Evolutionary conservation across 352 stramenopile species (phyloP), one percentile per base, ranked within the genome.

Genomic region (Phytophthora quininea): DNA sequence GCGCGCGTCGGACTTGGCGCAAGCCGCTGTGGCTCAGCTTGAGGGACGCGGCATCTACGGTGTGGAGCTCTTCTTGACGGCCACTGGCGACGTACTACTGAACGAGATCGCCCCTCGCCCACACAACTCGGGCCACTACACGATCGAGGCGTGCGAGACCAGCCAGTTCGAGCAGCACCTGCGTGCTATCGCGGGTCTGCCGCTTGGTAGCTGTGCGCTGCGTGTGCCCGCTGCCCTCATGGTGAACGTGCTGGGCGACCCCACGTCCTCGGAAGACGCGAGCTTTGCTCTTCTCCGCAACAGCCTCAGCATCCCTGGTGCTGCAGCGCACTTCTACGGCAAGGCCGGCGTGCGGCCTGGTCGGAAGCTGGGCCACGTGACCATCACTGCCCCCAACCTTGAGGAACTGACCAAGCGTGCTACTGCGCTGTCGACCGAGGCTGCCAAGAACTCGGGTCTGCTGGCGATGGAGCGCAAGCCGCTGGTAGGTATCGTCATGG

Each of bases 81-180:
- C 82, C 1, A 89, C 89, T 19, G 73, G 74, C 49, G 69, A 88
- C 27, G 91, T 99, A 14, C 72, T 99, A 24, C 79, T 99, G 29
- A 99, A 99, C 68, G 97, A 99, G 75, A 96, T 99, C 40, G 97
- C 97, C 5, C 95, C 95, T 9, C 85, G 97, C 3, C 97, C 97
- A 31, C 97, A 99, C 83, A 99, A 99, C 82, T 99, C 97, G n/a
- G 97, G 97, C n/a, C 97, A 99, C 80, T 99, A 99, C 80, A 99
- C 97, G 43, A 98, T 99, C 75, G 97, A 99, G 77, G 97, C 97
- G 14, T 99, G 97, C 69, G 91, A 97, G 42, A 97, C 95, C 4
- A 93, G 96, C 76, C 97, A 99, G 81, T 99, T 99, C 81, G 97
- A 99, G 77, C 98, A 99, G 86, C 97, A 99, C 78, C 65, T 99